Evolutionary conservation across 202 grass and related monocot species (phyloP).

Genomic region (Setaria italica): DNA sequence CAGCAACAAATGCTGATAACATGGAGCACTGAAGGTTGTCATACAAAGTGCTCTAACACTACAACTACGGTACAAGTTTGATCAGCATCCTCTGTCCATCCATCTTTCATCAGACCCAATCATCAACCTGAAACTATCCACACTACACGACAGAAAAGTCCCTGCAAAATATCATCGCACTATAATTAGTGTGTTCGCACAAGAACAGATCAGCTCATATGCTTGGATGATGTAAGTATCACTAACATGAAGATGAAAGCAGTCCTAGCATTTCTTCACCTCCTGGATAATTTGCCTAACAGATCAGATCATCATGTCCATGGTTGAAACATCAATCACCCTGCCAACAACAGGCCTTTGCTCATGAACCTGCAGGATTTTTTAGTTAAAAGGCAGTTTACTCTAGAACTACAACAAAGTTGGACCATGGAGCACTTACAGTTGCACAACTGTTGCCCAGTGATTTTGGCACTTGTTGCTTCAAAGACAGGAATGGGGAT

Average conservation of each 20-base stretch:
- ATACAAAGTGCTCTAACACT: slow-evolving; percentile 40
- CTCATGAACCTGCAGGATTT: slow-evolving; percentile 66
- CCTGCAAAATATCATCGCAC: not conserved
- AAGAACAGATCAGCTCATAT: not conserved
- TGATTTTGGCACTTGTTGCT: slow-evolving; percentile 60
- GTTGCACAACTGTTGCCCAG: slow-evolving; percentile 62
- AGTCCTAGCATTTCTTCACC: slow-evolving; percentile 22
- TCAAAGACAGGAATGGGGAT: slow-evolving; percentile 45
- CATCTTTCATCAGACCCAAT: not conserved
- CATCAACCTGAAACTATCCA: slow-evolving; percentile 12
- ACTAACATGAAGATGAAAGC: slow-evolving; percentile 31
- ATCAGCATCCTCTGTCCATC: slow-evolving; percentile 20
- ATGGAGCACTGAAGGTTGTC: slow-evolving; percentile 31
- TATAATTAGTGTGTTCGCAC: not conserved
- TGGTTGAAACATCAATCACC: slow-evolving; percentile 61
- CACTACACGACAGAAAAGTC: not conserved
- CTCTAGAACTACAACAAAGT: slow-evolving; percentile 27
- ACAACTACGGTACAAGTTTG: slow-evolving; percentile 51
- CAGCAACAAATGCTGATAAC: slow-evolving; percentile 44
- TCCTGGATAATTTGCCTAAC: slow-evolving; percentile 34
- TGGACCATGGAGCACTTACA: slow-evolving; percentile 44
- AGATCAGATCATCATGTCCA: slow-evolving; percentile 70
- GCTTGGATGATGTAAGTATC: slow-evolving; percentile 15
- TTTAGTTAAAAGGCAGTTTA: slow-evolving; percentile 36
- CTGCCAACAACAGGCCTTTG: slow-evolving; percentile 76